A percentile compares a stretch with the other conserved stretches of the same genome.
These are phyloP conservation scores for Backusella morwellensis DNA, from an alignment of 192 early-diverging fungal genomes.

Conservation along the genomic window DNA sequence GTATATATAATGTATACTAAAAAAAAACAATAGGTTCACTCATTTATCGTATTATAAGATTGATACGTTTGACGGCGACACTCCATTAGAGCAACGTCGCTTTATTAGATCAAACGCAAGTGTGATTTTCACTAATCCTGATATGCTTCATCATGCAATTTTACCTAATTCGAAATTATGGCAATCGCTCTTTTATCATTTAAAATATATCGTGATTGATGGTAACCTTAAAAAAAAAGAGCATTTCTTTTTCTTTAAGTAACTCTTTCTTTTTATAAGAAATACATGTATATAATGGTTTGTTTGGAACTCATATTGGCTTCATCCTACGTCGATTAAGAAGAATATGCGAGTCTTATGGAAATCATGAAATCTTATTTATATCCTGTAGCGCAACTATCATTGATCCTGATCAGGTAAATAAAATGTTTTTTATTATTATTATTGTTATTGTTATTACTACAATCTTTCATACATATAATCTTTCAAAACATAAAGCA, in stretches of 20 bases:
- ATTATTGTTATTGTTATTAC: background rate
- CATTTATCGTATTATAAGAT: constrained; percentile 16
- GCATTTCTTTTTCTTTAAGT: too few species aligned
- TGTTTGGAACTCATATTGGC: constrained; percentile 66
- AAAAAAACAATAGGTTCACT: background rate
- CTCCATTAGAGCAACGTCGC: constrained; percentile 40
- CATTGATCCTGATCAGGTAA: constrained; percentile 45
- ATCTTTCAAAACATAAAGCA: constrained; percentile 18
- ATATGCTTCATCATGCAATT: constrained; percentile 73
- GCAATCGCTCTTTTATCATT: constrained; percentile 48
- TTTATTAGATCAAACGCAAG: constrained; percentile 49
- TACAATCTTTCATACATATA: background rate
- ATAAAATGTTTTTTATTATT: background rate
- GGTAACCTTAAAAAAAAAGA: constrained; percentile 5
- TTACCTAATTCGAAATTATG: constrained; percentile 57
- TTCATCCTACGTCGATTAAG: constrained; percentile 64
- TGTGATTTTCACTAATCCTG: constrained; percentile 81
- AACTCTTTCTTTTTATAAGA: constrained; percentile 37
- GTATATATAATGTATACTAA: background rate
- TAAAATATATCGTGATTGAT: constrained; percentile 72
- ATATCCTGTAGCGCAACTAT: constrained; percentile 67
- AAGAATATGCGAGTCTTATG: constrained; percentile 47
- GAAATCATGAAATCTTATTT: constrained; percentile 52
- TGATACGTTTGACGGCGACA: constrained; percentile 67
- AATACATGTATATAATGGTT: constrained; percentile 66